phyloP scores from a whole-genome alignment of 169 alveolate genomes.

The Plasmodium cynomolgi region DNA sequence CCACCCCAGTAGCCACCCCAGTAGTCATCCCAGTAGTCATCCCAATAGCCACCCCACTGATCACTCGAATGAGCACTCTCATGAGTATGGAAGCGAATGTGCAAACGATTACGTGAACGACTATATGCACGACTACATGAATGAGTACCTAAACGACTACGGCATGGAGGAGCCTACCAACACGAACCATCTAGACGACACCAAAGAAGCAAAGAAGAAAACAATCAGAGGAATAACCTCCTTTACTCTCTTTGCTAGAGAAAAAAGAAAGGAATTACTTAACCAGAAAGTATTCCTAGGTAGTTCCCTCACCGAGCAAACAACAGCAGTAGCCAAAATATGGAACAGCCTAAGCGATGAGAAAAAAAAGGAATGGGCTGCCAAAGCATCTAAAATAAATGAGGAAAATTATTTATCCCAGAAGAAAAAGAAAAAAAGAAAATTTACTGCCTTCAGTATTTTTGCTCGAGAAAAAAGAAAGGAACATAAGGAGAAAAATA shows the following conservation, averaged over 20 bases:
- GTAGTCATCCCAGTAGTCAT: background rate
- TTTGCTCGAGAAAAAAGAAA: conserved; percentile 71
- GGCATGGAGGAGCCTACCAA: background rate
- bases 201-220: conserved; percentile 18
- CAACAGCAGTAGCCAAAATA: conserved; percentile 72
- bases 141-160: conserved; percentile 3
- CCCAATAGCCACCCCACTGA: background rate
- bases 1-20: background rate
- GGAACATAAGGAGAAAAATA: conserved; percentile 64
- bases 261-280: conserved; percentile 60
- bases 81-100: background rate
- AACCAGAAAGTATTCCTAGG: conserved; percentile 58
- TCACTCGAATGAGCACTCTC: background rate
- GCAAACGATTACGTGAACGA: background rate
- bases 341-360: conserved; percentile 61
- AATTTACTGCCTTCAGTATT: conserved; percentile 70
- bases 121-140: background rate
- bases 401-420: conserved; percentile 56
- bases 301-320: conserved; percentile 66
- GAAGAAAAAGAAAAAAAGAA: conserved; percentile 71
- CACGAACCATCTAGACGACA: background rate
- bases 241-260: conserved; percentile 59
- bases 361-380: conserved; percentile 70
- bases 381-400: conserved; percentile 67
- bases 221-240: conserved; percentile 62